phyloP scores from a whole-genome alignment of 345 rosid species.

The rapeseed (Brassica napus) region Da-Ae NC_063441.1:15623501-15624000 shows the following conservation, averaged over 20 bases:
- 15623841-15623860: conserved; percentile 56
- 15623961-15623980: conserved; percentile 12
- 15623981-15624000: conserved; percentile 8
- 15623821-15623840: conserved; percentile 50
- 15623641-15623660: conserved; percentile 69
- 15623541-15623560: conserved; percentile 95
- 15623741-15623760: conserved; percentile 15
- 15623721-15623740: conserved; percentile 50
- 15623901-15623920: conserved; percentile 54
- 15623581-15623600: conserved; percentile 88
- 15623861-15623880: conserved; percentile 58
- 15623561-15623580: conserved; percentile 90
- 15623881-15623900: conserved; percentile 47
- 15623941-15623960: conserved; percentile 60
- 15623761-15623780: not conserved
- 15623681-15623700: conserved; percentile 58
- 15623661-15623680: conserved; percentile 70
- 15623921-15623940: conserved; percentile 83
- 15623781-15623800: conserved; percentile 36
- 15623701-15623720: conserved; percentile 62
- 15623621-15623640: conserved; percentile 93
- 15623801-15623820: conserved; percentile 59
- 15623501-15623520: conserved; percentile 97
- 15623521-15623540: conserved; percentile 99
- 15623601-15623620: conserved; percentile 96